A percentile compares a stretch with the other conserved stretches of the same genome.
These are phyloP conservation scores for Globisporangium spiculum DNA, from an alignment of 352 stramenopile genomes.

Conservation along the genomic window DNA sequence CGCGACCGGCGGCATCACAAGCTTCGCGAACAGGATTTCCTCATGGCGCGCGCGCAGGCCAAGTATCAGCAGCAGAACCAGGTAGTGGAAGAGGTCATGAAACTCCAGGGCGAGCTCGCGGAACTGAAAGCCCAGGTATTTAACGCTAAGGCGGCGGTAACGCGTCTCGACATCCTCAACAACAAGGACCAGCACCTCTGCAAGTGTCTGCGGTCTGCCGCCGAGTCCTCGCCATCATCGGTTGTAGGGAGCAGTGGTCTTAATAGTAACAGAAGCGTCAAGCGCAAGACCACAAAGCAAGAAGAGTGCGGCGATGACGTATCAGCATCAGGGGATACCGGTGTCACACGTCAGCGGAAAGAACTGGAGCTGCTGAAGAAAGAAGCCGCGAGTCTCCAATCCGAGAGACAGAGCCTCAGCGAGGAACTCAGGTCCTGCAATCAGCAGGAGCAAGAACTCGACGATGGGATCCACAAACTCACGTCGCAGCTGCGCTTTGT, in stretches of 20 bases:
- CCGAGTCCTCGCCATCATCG: neutral
- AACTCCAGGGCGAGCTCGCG: conserved; percentile 41
- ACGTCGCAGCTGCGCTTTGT: conserved; percentile 43
- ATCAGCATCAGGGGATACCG: conserved; percentile 3
- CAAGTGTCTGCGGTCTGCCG: conserved; percentile 34
- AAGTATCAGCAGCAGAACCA: conserved; percentile 58
- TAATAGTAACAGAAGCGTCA: neutral
- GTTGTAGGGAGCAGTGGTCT: neutral
- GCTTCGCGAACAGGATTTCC: conserved; percentile 52
- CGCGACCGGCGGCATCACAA: conserved; percentile 38
- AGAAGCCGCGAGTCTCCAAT: conserved; percentile 31
- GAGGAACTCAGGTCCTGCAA: conserved; percentile 26
- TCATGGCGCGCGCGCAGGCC: conserved; percentile 54
- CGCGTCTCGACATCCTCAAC: conserved; percentile 46
- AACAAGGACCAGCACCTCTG: conserved; percentile 59
- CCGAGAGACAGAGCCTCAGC: conserved; percentile 22
- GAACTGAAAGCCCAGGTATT: conserved; percentile 37
- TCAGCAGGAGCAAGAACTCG: conserved; percentile 27
- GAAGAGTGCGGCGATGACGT: neutral
- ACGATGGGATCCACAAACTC: conserved; percentile 30
- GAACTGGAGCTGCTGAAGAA: conserved; percentile 41
- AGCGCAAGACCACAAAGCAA: conserved; percentile 17
- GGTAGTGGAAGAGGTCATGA: conserved; percentile 49
- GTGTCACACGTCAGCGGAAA: conserved; percentile 25
- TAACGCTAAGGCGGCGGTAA: conserved; percentile 33